Evolutionary conservation across 2,329 filamentous ascomycete species (phyloP).

Genomic region (Pseudogymnoascus sp.): DNA sequence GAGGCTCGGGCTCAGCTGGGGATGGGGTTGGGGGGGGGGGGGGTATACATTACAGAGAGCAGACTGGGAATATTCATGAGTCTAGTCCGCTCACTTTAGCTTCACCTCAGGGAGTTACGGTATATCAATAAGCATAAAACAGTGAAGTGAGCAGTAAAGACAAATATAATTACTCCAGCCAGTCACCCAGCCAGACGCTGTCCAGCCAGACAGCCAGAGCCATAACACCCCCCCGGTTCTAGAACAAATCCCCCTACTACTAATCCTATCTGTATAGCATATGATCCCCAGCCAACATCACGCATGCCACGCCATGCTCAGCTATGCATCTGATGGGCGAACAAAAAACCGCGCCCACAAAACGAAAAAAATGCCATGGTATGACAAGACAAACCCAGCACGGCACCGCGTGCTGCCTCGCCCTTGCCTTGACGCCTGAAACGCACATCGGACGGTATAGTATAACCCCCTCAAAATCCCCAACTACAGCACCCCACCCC

Average conservation of each 20-base stretch:
- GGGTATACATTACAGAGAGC: no score
- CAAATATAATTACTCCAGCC: not conserved
- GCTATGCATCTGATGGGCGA: not conserved
- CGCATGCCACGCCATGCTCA: not conserved
- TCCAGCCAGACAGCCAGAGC: not conserved
- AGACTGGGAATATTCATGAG: no score
- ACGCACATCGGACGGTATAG: not conserved
- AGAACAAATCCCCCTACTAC: not conserved
- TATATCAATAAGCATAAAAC: not conserved
- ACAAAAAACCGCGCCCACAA: not conserved
- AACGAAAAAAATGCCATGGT: not conserved
- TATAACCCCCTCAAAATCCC: not conserved
- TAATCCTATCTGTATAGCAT: not conserved
- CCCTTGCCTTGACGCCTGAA: not conserved
- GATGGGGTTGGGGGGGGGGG: no score
- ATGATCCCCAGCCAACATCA: not conserved
- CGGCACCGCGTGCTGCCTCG: not conserved
- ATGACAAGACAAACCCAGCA: not conserved
- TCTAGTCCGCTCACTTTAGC: no score
- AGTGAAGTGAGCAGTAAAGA: not conserved
- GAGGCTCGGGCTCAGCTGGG: no score
- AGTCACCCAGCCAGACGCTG: not conserved
- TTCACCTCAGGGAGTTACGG: not conserved
- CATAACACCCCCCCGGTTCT: not conserved
- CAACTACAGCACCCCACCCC: not conserved